Conservation (phyloP, 176 grass and related monocot genomes). For the Raddia guianensis region DNA sequence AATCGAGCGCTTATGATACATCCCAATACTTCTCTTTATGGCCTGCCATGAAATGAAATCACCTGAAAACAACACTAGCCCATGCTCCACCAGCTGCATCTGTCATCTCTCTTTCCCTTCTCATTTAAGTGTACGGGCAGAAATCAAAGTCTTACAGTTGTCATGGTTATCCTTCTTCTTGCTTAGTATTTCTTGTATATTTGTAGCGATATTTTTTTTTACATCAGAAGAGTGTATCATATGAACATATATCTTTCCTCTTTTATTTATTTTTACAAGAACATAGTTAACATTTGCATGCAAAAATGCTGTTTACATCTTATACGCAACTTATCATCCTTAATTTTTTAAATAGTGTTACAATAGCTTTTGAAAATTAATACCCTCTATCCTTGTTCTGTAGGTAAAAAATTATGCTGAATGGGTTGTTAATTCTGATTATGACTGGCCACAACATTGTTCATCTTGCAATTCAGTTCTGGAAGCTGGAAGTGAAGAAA, state of each 20-base stretch:
- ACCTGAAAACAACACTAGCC: background rate
- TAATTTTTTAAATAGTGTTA: background rate
- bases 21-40: background rate
- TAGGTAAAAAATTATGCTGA: constrained; percentile 99
- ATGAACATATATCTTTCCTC: constrained; percentile 3
- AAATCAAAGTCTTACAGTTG: background rate
- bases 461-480: constrained; percentile 78
- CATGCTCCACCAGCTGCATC: background rate
- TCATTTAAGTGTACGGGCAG: background rate
- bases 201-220: background rate
- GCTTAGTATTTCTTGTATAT: background rate
- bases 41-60: background rate
- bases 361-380: constrained; percentile 31
- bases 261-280: constrained; percentile 15
- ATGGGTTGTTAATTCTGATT: constrained; percentile 98
- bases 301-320: background rate
- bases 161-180: background rate
- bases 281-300: background rate
- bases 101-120: background rate
- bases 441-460: constrained; percentile 94
- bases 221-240: background rate
- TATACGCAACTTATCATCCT: constrained; percentile 1
- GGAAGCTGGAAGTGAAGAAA: constrained; percentile 77
- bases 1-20: background rate
- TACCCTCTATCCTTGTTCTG: constrained; percentile 30